Evolutionary conservation across 352 stramenopile genomes (phyloP).

Genomic region (Phytopythium helicoides): DNA sequence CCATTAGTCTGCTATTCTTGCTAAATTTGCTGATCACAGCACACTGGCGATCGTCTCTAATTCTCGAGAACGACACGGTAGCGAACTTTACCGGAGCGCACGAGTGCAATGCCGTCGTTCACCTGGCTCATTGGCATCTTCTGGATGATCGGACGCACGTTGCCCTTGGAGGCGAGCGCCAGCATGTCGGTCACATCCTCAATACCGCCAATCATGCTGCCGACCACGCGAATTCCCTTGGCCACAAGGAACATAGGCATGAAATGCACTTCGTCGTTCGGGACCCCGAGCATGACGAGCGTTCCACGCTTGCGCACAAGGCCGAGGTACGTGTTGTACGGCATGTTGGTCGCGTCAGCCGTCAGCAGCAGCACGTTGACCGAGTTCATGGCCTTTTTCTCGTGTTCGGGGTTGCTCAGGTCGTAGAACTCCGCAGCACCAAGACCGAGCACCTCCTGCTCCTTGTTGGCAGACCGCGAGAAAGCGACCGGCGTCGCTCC

Average conservation of each 20-base stretch:
- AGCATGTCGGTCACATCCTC: slow-evolving; percentile 86
- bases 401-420: slow-evolving; percentile 40
- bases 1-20: too few species aligned
- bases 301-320: slow-evolving; percentile 60
- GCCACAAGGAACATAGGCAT: slow-evolving; percentile 53
- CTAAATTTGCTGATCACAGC: too few species aligned
- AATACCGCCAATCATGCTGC: slow-evolving; percentile 82
- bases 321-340: slow-evolving; percentile 50
- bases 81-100: slow-evolving; percentile 35
- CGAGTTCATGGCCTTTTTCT: slow-evolving; percentile 26
- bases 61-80: slow-evolving; percentile 28
- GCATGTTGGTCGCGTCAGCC: slow-evolving; percentile 51
- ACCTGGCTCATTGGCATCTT: slow-evolving; percentile 48
- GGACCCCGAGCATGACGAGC: slow-evolving; percentile 64
- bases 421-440: slow-evolving; percentile 18
- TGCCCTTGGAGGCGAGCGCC: slow-evolving; percentile 67
- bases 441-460: slow-evolving; percentile 1
- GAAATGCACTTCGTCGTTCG: slow-evolving; percentile 65
- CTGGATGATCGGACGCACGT: slow-evolving; percentile 57
- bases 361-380: slow-evolving; percentile 81
- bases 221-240: slow-evolving; percentile 48
- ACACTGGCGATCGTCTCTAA: too few species aligned
- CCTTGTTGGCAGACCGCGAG: background rate
- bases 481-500: slow-evolving; percentile 36
- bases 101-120: slow-evolving; percentile 39